A percentile compares a stretch with the other conserved stretches of the same genome.
Evolutionary conservation across 805 yeast genomes (phyloP).

Genomic region (Scheffersomyces stipitis): DNA sequence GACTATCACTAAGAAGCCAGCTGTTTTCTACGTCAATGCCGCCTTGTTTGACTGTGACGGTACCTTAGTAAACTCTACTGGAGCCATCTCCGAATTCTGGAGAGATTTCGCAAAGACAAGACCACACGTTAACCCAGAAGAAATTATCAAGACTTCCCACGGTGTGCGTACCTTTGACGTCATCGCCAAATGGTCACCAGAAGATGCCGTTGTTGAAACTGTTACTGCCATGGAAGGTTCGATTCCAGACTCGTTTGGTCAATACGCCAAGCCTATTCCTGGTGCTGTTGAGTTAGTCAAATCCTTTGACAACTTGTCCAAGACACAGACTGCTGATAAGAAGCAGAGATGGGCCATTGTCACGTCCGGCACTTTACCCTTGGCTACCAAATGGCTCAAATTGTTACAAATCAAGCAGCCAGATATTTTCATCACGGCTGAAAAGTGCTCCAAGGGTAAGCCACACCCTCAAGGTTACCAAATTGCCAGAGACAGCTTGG

Average conservation of each 20-base stretch:
- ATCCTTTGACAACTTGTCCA: conserved; percentile 50
- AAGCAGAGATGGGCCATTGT: conserved; percentile 79
- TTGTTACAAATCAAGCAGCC: conserved; percentile 63
- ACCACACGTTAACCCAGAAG: conserved; percentile 66
- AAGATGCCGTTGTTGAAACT: conserved; percentile 64
- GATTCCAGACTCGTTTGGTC: conserved; percentile 71
- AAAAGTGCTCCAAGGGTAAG: conserved; percentile 75
- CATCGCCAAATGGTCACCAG: conserved; percentile 71
- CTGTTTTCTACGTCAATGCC: conserved; percentile 43
- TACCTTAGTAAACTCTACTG: conserved; percentile 79
- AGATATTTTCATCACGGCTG: conserved; percentile 78
- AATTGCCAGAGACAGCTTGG: conserved; percentile 51
- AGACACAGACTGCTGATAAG: conserved; percentile 38
- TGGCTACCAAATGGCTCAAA: conserved; percentile 79
- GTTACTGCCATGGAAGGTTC: conserved; percentile 66
- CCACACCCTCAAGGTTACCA: conserved; percentile 86
- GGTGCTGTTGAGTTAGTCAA: conserved; percentile 70
- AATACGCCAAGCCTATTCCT: conserved; percentile 69
- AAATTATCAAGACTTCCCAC: conserved; percentile 72
- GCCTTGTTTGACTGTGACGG: conserved; percentile 85
- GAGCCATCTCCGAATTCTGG: conserved; percentile 84
- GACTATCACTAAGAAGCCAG: conserved; percentile 42
- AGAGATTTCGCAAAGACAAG: conserved; percentile 65
- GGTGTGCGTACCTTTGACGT: conserved; percentile 85
- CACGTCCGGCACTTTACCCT: conserved; percentile 74